A percentile compares a stretch with the other conserved stretches of the same genome.
Conservation (phyloP, 108 stramenopile species). For the Cyclotella baltica region DNA sequence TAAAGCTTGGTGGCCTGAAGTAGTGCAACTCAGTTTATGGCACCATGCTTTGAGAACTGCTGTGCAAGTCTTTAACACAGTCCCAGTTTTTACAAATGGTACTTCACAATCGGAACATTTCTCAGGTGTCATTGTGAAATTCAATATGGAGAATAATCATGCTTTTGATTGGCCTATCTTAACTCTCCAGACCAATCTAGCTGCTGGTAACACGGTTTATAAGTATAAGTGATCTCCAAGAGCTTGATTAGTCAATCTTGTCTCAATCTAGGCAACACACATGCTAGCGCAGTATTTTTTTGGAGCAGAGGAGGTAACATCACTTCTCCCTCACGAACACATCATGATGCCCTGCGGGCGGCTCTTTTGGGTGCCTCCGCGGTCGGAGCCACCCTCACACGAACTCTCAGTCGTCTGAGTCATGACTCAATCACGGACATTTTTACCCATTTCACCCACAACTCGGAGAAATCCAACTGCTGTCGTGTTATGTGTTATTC, state of each 20-base stretch:
- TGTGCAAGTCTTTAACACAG: conserved; percentile 2
- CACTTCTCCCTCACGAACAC: too few relatives aligned
- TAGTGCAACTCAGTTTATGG: background rate
- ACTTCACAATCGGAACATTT: background rate
- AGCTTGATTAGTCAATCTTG: background rate
- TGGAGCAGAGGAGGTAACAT: too few relatives aligned
- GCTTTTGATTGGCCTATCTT: background rate
- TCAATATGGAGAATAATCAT: conserved; percentile 4
- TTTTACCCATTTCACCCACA: too few relatives aligned
- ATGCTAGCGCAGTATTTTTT: too few relatives aligned
- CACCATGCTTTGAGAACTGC: background rate
- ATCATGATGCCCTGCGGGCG: too few relatives aligned
- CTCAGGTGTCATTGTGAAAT: background rate
- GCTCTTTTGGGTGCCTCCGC: too few relatives aligned
- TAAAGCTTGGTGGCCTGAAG: background rate
- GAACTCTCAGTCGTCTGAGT: too few relatives aligned
- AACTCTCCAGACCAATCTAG: background rate
- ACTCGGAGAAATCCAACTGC: too few relatives aligned
- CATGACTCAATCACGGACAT: too few relatives aligned
- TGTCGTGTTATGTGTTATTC: too few relatives aligned
- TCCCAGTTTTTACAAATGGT: background rate
- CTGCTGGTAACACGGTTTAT: conserved; percentile 4
- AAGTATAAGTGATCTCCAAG: conserved; percentile 7
- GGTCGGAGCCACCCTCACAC: too few relatives aligned
- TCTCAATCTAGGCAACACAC: too few relatives aligned